phyloP scores from a whole-genome alignment of 225 moss, liverwort and hornwort species.

The Antitrichia curtipendula region DNA sequence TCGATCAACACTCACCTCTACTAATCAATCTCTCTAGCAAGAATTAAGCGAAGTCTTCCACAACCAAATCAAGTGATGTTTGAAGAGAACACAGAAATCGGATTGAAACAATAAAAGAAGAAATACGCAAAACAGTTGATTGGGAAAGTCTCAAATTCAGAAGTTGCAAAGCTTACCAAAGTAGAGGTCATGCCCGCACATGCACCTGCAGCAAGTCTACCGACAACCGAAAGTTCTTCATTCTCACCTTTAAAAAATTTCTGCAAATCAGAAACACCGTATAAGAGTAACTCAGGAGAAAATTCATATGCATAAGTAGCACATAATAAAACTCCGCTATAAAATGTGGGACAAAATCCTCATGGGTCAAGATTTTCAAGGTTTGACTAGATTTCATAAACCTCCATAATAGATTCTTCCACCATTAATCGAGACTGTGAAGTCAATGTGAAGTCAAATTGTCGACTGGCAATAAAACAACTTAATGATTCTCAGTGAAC shows the following conservation, averaged over 20 bases:
- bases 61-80: background rate
- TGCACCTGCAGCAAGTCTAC: constrained; percentile 72
- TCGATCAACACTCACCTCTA: background rate
- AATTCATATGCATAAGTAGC: background rate
- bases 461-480: background rate
- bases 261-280: constrained; percentile 7
- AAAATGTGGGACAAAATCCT: background rate
- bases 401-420: background rate
- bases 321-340: background rate
- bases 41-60: background rate
- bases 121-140: background rate
- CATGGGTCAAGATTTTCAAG: background rate
- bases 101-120: background rate
- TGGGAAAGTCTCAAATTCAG: background rate
- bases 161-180: constrained; percentile 26
- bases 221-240: constrained; percentile 56
- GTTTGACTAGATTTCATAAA: background rate
- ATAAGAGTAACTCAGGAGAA: background rate
- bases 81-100: background rate
- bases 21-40: background rate
- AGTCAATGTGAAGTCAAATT: background rate
- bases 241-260: constrained; percentile 53
- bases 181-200: constrained; percentile 96
- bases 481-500: background rate
- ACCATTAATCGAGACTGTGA: background rate